These are phyloP conservation scores for Coccomyxa sp. DNA, from an alignment of 139 green algal genomes.

Conservation along the genomic window DNA sequence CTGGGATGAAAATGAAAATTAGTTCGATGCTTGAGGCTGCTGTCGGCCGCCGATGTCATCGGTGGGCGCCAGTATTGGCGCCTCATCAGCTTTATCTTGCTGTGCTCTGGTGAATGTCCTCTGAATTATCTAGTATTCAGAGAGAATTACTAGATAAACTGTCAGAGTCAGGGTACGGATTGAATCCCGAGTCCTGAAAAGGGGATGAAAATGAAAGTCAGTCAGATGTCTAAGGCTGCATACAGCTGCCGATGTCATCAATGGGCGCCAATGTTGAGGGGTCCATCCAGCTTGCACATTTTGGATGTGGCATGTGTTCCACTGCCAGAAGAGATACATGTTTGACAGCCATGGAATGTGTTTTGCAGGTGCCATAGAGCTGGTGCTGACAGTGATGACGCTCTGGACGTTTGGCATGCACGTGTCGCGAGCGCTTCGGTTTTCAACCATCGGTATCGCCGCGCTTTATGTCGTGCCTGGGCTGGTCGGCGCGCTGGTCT, in stretches of 20 bases:
- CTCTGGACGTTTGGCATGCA: slow-evolving; percentile 48
- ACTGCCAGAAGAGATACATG: not conserved
- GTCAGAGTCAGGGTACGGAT: too few species aligned
- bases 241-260: not conserved
- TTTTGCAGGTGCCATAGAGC: not conserved
- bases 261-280: not conserved
- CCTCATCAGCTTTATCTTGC: slow-evolving; percentile 34
- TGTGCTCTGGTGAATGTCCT: slow-evolving; percentile 31
- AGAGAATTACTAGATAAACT: too few species aligned
- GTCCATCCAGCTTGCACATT: not conserved
- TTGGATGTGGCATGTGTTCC: not conserved
- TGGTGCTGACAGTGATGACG: slow-evolving; percentile 7
- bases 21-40: too few species aligned
- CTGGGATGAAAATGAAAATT: too few species aligned
- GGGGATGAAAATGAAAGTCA: too few species aligned
- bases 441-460: slow-evolving; percentile 12
- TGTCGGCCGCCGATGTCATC: slow-evolving; percentile 15
- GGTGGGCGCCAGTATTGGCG: slow-evolving; percentile 41
- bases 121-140: too few species aligned
- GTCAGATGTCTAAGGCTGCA: not conserved
- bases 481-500: slow-evolving; percentile 27
- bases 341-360: not conserved
- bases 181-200: too few species aligned
- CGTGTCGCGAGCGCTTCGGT: slow-evolving; percentile 13
- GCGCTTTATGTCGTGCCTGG: slow-evolving; percentile 34